Evolutionary conservation across 352 stramenopile species (phyloP), one percentile per base, ranked within the genome.

Genomic region (Pythium scleroteichum): DNA sequence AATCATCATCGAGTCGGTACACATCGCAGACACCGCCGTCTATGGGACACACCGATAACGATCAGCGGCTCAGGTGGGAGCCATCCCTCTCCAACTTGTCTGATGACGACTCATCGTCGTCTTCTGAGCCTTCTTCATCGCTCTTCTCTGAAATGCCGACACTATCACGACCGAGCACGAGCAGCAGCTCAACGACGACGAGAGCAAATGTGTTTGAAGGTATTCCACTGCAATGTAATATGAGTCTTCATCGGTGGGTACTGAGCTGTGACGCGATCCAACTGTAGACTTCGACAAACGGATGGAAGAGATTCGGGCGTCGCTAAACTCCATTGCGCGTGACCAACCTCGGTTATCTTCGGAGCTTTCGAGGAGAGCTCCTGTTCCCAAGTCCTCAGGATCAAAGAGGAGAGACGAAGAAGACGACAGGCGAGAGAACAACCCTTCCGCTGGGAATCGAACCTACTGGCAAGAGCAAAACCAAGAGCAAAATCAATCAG

Each of bases 241-340:
- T 6, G 20, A 35, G 29, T 35, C 10, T 35, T 35, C 29, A 10
- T 35, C 29, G 29, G 29, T 35, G 5, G 23, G 23, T 38, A 22
- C 23, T 32, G 19, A 19, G 10, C 12, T n/a, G 20, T 8, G 12
- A 12, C 35, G 23, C 3, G 19, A 51, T 20, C 22, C 19, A 44
- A 4, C 29, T 6, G 8, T 24, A 88, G 81, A 88, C 55, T 87
- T 88, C 40, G 81, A 90, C 54, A 72, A 72, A 47, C 76, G 81
- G 5, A 90, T 90, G 81, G 78, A 88, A 54, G 73, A 90, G 57
- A 87, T 88, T 27, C 81, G 81, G 1, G 69, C 69, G 42, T 90
- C 81, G 4, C 59, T 90, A 19, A 85, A 78, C 20, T 66, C 75
- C 27, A 85, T 90, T 17, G 74, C 78, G 3, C 67, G 59, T 24